Conservation (phyloP, 495 filamentous ascomycete genomes). For the Wilcoxina mikolae region DNA sequence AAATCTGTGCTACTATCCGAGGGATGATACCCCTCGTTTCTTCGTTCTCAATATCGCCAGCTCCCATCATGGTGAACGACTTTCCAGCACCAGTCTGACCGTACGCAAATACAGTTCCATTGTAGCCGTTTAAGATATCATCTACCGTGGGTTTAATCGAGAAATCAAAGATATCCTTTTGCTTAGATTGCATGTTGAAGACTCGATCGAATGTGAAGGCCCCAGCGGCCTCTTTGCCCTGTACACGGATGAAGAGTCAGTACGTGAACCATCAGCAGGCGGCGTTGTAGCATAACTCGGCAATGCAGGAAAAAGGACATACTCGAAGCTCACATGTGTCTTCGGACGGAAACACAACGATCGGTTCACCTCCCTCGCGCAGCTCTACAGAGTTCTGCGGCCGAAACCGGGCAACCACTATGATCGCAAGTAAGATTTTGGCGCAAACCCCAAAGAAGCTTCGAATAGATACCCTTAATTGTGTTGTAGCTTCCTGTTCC, state of each 20-base stretch:
- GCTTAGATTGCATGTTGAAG: constrained; percentile 78
- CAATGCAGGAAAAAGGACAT: constrained; percentile 11
- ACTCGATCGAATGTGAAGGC: constrained; percentile 95
- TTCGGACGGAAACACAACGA: constrained; percentile 73
- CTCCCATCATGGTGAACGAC: constrained; percentile 95
- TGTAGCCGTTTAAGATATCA: constrained; percentile 96
- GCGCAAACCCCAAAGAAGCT: constrained; percentile 8
- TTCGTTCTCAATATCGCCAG: constrained; percentile 85
- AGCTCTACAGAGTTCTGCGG: constrained; percentile 91
- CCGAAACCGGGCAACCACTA: constrained; percentile 89
- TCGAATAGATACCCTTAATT: constrained; percentile 47
- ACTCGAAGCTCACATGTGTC: constrained; percentile 83
- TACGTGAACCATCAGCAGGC: not conserved
- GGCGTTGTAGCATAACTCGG: not conserved
- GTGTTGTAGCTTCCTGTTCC: constrained; percentile 45
- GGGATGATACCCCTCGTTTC: constrained; percentile 85
- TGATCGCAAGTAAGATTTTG: constrained; percentile 9
- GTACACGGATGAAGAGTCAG: constrained; percentile 18
- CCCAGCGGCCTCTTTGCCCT: constrained; percentile 73
- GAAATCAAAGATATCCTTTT: constrained; percentile 89
- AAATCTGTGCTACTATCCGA: constrained; percentile 95
- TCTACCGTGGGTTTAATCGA: constrained; percentile 93
- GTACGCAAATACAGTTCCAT: constrained; percentile 97
- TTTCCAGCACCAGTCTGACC: constrained; percentile 97
- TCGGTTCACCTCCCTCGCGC: constrained; percentile 73